A percentile compares a stretch with the other conserved stretches of the same genome.
phyloP scores from a whole-genome alignment of 1,284 basidiomycete species.

The Papiliotrema nemorosa region DNA sequence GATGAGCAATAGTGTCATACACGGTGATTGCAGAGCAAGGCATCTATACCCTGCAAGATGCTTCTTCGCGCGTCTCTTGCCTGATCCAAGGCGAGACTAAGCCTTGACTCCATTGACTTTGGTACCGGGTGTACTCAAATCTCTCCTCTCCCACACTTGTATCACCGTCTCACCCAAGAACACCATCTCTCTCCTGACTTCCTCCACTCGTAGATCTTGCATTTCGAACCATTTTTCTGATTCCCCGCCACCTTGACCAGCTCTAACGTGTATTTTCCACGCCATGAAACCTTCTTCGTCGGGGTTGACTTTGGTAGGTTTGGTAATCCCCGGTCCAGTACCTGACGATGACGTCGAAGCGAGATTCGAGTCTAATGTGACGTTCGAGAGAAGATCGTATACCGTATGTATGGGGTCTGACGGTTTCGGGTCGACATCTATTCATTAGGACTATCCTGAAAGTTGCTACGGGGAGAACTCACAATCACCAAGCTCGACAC shows the following conservation, averaged over 20 bases:
- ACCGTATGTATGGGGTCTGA: conserved; percentile 58
- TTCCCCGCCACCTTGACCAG: conserved; percentile 66
- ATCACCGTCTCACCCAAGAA: conserved; percentile 94
- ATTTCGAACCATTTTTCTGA: conserved; percentile 94
- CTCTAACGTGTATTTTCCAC: conserved; percentile 90
- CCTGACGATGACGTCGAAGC: conserved; percentile 71
- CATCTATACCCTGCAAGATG: too few relatives aligned
- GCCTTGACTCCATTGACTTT: background rate
- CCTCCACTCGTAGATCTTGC: conserved; percentile 94
- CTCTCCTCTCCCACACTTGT: conserved; percentile 60
- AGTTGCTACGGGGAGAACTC: conserved; percentile 43
- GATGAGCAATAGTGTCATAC: too few relatives aligned
- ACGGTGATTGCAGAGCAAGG: too few relatives aligned
- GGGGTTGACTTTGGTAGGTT: conserved; percentile 14
- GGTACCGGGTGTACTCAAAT: conserved; percentile 26
- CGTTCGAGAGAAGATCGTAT: conserved; percentile 94
- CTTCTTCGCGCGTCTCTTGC: too few relatives aligned
- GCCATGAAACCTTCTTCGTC: conserved; percentile 35
- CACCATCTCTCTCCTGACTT: conserved; percentile 94
- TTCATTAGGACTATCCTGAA: conserved; percentile 1
- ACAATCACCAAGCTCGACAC: conserved; percentile 88
- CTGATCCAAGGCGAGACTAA: too few relatives aligned
- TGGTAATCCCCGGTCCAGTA: conserved; percentile 28
- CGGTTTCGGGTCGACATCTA: conserved; percentile 72
- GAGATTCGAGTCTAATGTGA: conserved; percentile 83